Evolutionary conservation across 2,329 filamentous ascomycete species (phyloP), one percentile per base, ranked within the genome.

Genomic region (Neofusicoccum cordaticola): DNA sequence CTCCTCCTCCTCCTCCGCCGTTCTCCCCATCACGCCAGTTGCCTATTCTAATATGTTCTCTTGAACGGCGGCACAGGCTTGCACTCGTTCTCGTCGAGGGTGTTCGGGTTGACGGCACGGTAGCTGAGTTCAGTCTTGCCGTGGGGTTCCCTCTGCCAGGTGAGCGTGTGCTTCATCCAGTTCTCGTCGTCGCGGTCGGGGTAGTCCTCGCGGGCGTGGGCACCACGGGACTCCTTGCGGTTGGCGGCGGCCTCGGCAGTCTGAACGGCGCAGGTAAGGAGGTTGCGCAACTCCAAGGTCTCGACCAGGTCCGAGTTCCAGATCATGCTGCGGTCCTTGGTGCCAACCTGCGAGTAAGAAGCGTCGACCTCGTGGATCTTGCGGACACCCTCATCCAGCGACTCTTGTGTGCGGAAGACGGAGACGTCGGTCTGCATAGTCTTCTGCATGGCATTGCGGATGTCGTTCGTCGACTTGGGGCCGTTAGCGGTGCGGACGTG

Each of bases 141-240:
- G 74, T 98, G 94, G 39, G 93, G 91, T 76, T 89, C 79, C 89
- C 92, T 96, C 86, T 99, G 95, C 90, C 90, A 99, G 70, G 90
- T 92, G 67, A 99, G 86, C 51, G 92, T 96, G 86, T 99, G 95
- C 89, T 98, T 98, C 94, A 97, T 97, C 94, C 94, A 98, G 80
- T 96, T 90, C 80, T 89, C 85, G 77, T 99, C 95, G 76, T 98
- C 92, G 83, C 95, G 90, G 17, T 98, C 93, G 65, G 94, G 94
- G 86, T 80, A 98, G 78, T 99, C 95, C 84, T 99, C 95, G 71
- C 95, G 91, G 70, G 95, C 95, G 81, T 99, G 95, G 27, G 95
- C 95, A 77, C 95, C 95, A 82, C 95, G 91, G 64, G 93, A 97
- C 82, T 99, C 95, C 86, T 97, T 97, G 77, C 95, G 89, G 82